A percentile compares a stretch with the other conserved stretches of the same genome.
These are phyloP conservation scores for Sanguinoderma infundibulare DNA, from an alignment of 1,284 basidiomycete genomes.

Conservation along the genomic window DNA sequence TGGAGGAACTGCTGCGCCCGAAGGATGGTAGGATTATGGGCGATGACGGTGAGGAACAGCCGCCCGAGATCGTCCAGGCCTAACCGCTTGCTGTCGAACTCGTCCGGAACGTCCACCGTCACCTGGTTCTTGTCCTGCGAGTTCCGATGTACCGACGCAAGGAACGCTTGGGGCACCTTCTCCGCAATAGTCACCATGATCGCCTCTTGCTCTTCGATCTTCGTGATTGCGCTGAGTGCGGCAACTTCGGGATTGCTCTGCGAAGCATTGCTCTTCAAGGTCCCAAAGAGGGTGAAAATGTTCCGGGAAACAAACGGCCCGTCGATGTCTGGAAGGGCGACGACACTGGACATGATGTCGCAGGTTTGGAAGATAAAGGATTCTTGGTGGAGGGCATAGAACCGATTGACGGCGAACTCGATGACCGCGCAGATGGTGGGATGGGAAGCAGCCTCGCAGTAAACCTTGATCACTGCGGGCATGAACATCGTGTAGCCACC, in stretches of 20 bases:
- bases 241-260: constrained; percentile 57
- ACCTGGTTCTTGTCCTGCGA: constrained; percentile 27
- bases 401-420: constrained; percentile 74
- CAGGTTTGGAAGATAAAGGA: constrained; percentile 79
- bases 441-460: constrained; percentile 60
- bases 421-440: constrained; percentile 66
- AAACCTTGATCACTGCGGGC: constrained; percentile 69
- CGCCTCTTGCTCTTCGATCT: constrained; percentile 72
- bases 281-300: constrained; percentile 58
- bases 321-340: constrained; percentile 54
- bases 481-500: constrained; percentile 77
- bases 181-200: constrained; percentile 71
- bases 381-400: constrained; percentile 78
- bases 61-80: constrained; percentile 71
- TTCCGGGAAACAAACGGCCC: constrained; percentile 54
- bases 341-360: constrained; percentile 62
- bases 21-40: constrained; percentile 68
- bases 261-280: constrained; percentile 49
- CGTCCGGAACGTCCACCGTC: constrained; percentile 55
- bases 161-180: constrained; percentile 67
- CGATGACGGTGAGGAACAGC: constrained; percentile 80
- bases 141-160: constrained; percentile 54
- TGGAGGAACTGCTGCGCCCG: constrained; percentile 73
- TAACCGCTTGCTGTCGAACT: constrained; percentile 64
- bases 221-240: constrained; percentile 71